These are phyloP conservation scores for Trichosporon sp. DNA, from an alignment of 1,284 basidiomycete genomes.

Conservation along the genomic window DNA sequence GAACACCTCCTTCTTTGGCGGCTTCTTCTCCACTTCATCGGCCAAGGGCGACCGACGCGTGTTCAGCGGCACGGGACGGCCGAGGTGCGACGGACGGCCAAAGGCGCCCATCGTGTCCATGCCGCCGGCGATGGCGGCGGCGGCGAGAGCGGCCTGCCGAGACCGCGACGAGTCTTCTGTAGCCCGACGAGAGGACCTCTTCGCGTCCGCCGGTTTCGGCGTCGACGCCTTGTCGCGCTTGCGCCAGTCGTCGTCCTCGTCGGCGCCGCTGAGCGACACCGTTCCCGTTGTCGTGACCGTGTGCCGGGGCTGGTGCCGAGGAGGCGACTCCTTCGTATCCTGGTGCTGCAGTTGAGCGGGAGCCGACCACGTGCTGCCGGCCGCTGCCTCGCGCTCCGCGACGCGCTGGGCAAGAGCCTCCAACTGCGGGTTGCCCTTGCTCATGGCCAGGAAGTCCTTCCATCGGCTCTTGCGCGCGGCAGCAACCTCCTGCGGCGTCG, in stretches of 20 bases:
- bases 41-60: conserved; percentile 20
- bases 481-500: conserved; percentile 46
- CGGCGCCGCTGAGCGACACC: conserved; percentile 33
- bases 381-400: conserved; percentile 46
- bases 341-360: conserved; percentile 52
- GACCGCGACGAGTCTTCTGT: conserved; percentile 32
- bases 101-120: conserved; percentile 46
- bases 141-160: conserved; percentile 39
- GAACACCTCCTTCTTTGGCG: not conserved
- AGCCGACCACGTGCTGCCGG: conserved; percentile 50
- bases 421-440: conserved; percentile 53
- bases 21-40: not conserved
- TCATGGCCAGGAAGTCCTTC: conserved; percentile 53
- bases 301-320: conserved; percentile 19
- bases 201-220: not conserved
- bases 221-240: conserved; percentile 19
- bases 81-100: conserved; percentile 35
- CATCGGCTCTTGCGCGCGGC: conserved; percentile 53
- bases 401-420: conserved; percentile 52
- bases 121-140: conserved; percentile 40
- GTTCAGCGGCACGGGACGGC: conserved; percentile 25
- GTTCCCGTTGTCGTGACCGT: conserved; percentile 35
- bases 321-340: conserved; percentile 8
- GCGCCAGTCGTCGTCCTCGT: conserved; percentile 46
- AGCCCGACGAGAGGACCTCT: conserved; percentile 21